phyloP scores from a whole-genome alignment of 495 filamentous ascomycete species.

The Glutinoglossum americanum region DNA sequence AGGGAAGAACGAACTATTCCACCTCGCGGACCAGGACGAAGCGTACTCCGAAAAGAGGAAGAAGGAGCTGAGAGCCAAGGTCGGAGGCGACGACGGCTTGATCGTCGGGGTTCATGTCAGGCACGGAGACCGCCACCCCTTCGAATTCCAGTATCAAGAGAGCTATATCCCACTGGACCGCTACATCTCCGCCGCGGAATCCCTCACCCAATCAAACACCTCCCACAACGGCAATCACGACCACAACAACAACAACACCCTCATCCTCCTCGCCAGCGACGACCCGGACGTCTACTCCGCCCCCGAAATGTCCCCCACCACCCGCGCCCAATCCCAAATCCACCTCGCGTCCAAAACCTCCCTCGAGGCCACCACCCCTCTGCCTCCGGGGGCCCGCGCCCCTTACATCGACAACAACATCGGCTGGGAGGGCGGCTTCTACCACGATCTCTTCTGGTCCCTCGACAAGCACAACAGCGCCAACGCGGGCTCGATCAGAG shows the following conservation, averaged over 20 bases:
- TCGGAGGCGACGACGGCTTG: constrained; percentile 13
- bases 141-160: constrained; percentile 40
- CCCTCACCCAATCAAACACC: not conserved
- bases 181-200: constrained; percentile 26
- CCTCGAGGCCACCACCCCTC: constrained; percentile 18
- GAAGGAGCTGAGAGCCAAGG: constrained; percentile 20
- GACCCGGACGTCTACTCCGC: constrained; percentile 43
- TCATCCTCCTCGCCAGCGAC: constrained; percentile 39
- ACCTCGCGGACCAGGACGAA: constrained; percentile 31
- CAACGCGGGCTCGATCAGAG: constrained; percentile 24
- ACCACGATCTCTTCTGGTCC: constrained; percentile 43
- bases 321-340: constrained; percentile 42
- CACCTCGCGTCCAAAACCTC: constrained; percentile 32
- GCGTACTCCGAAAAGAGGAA: constrained; percentile 30
- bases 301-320: constrained; percentile 27
- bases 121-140: constrained; percentile 46
- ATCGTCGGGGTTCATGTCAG: constrained; percentile 48
- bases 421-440: constrained; percentile 62
- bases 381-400: constrained; percentile 14
- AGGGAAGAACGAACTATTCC: constrained; percentile 46
- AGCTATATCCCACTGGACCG: constrained; percentile 45
- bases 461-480: constrained; percentile 23
- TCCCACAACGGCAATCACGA: not conserved
- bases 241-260: constrained; percentile 8
- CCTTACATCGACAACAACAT: constrained; percentile 42